Percentiles rank a stretch among this genome's conserved stretches.
Conservation (phyloP, 2,329 filamentous ascomycete species). For the Beauveria asiatica region DNA sequence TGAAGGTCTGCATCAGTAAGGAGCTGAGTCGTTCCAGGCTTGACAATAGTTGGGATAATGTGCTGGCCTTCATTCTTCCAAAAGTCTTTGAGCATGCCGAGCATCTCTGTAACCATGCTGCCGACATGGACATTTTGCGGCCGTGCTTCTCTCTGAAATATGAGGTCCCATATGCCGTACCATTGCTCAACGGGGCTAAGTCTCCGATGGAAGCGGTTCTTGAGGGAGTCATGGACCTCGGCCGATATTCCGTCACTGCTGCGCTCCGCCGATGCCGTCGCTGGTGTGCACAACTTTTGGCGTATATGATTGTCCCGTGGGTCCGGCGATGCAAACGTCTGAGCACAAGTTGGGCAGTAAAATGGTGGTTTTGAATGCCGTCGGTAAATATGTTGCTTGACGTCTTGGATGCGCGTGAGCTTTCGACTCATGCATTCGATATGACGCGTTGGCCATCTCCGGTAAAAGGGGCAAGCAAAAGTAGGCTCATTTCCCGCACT, state of each 20-base stretch:
- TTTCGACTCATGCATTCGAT: slow-evolving; percentile 13
- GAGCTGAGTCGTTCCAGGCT: background rate
- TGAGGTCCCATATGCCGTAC: slow-evolving; percentile 14
- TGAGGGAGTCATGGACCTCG: slow-evolving; percentile 10
- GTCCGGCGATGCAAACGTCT: background rate
- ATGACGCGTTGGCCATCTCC: slow-evolving; percentile 11
- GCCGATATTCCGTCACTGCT: slow-evolving; percentile 8
- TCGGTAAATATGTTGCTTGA: slow-evolving; percentile 16
- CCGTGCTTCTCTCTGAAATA: slow-evolving; percentile 8
- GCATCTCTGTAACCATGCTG: slow-evolving; percentile 10
- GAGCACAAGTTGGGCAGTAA: slow-evolving; percentile 12
- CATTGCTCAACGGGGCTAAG: slow-evolving; percentile 11
- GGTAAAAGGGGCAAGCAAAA: slow-evolving; percentile 15
- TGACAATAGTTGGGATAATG: background rate
- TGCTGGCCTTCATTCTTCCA: slow-evolving; percentile 8
- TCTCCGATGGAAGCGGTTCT: slow-evolving; percentile 5
- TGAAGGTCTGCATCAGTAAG: background rate
- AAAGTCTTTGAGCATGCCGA: slow-evolving; percentile 11
- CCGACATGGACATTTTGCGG: slow-evolving; percentile 9
- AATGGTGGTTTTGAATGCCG: slow-evolving; percentile 8
- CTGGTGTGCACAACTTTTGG: background rate
- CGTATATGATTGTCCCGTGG: slow-evolving; percentile 11
- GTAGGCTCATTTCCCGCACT: background rate
- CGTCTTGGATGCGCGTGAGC: slow-evolving; percentile 15
- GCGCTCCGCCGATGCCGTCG: background rate